A percentile compares a stretch with the other conserved stretches of the same genome.
Evolutionary conservation across 768 basidiomycete species (phyloP).

Genomic region (Tulasnella sp.): DNA sequence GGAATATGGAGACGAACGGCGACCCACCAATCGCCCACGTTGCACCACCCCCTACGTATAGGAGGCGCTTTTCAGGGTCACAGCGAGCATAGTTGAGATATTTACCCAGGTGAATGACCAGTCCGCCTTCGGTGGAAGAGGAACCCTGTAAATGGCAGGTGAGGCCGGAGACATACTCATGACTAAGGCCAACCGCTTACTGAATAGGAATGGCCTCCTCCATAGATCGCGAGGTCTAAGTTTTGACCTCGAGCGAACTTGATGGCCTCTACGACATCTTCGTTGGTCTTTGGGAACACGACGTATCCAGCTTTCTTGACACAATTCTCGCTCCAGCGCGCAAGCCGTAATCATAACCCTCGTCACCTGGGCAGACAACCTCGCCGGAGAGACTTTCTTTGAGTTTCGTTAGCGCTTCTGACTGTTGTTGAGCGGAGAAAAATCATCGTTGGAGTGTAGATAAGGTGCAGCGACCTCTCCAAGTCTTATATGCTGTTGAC

Average conservation of each 20-base stretch:
- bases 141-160: background rate
- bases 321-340: conserved; percentile 1
- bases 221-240: conserved; percentile 15
- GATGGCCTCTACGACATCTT: conserved; percentile 23
- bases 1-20: background rate
- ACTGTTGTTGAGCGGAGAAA: background rate
- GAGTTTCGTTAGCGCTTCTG: background rate
- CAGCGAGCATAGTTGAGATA: conserved; percentile 20
- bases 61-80: conserved; percentile 13
- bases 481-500: background rate
- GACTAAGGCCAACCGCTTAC: conserved; percentile 49
- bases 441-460: background rate
- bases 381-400: background rate
- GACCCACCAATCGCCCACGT: conserved; percentile 4
- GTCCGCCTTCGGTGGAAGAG: conserved; percentile 2
- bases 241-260: background rate
- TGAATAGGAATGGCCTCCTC: conserved; percentile 48
- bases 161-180: background rate
- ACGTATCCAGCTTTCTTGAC: conserved; percentile 23
- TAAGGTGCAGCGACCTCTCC: background rate
- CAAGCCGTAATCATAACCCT: conserved; percentile 13
- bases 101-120: conserved; percentile 23
- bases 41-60: conserved; percentile 17
- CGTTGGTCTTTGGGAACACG: conserved; percentile 12
- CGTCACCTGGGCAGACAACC: background rate